phyloP scores from a whole-genome alignment of 192 early-diverging fungal genomes.

The Obelidium mucronatum region DNA sequence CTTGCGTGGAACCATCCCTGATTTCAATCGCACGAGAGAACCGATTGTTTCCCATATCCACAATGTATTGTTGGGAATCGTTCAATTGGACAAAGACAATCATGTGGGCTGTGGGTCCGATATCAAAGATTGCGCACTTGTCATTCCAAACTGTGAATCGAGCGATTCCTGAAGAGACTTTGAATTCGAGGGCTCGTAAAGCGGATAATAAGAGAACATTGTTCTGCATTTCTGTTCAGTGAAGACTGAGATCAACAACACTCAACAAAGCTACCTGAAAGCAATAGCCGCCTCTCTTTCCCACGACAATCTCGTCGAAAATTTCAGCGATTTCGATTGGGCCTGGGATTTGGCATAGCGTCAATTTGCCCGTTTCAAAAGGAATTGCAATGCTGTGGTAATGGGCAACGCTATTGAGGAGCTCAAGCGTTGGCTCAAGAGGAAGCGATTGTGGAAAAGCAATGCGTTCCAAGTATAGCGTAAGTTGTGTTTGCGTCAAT shows the following conservation, averaged over 20 bases:
- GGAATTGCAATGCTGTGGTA: neutral
- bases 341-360: neutral
- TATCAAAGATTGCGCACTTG: neutral
- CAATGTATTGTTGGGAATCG: neutral
- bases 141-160: neutral
- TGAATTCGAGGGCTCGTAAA: neutral
- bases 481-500: neutral
- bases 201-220: conserved; percentile 8
- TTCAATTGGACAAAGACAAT: neutral
- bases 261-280: conserved; percentile 1
- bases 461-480: neutral
- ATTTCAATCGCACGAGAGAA: neutral
- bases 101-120: conserved; percentile 4
- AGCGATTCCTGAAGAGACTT: neutral
- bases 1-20: neutral
- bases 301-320: neutral
- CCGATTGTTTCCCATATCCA: conserved; percentile 9
- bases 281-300: conserved; percentile 14
- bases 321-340: neutral
- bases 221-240: neutral
- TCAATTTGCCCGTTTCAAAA: conserved; percentile 1
- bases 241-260: neutral
- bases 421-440: neutral
- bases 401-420: neutral
- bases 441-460: neutral